Evolutionary conservation across 352 stramenopile genomes (phyloP).

Genomic region (Globisporangium ultimum): DNA sequence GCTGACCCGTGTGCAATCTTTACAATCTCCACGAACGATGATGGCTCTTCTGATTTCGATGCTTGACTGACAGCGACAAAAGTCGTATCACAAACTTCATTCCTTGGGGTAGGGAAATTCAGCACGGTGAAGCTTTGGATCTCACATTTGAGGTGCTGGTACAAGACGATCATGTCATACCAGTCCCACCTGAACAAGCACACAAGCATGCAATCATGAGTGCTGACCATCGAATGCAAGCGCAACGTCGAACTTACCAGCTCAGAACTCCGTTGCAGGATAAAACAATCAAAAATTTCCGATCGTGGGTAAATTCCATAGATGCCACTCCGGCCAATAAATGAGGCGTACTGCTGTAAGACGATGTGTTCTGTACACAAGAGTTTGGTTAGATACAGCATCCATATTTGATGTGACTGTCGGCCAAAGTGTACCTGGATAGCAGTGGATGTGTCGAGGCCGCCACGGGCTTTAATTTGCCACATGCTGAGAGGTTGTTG

Average conservation of each 20-base stretch:
- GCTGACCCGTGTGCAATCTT: background rate
- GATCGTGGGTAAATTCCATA: conserved; percentile 7
- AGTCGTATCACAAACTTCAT: background rate
- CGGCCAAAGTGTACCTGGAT: conserved; percentile 6
- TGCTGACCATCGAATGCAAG: background rate
- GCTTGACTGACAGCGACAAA: conserved; percentile 3
- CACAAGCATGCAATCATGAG: conserved; percentile 1
- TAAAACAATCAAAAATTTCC: conserved; percentile 5
- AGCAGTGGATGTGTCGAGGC: background rate
- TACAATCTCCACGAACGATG: conserved; percentile 7
- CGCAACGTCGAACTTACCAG: conserved; percentile 18
- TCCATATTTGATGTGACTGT: background rate
- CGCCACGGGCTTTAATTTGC: conserved; percentile 1
- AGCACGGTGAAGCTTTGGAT: conserved; percentile 22
- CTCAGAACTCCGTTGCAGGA: conserved; percentile 20
- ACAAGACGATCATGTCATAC: conserved; percentile 22
- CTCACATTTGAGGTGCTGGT: conserved; percentile 11
- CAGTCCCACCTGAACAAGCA: conserved; percentile 33
- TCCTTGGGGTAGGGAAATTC: background rate
- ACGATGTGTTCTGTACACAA: conserved; percentile 7
- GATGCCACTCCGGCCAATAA: background rate
- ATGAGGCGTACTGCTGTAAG: background rate
- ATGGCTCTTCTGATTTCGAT: background rate
- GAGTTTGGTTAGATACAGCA: background rate
- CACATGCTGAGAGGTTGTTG: conserved; percentile 5